phyloP scores from a whole-genome alignment of 345 rosid species.

The Anacardium occidentale region DNA sequence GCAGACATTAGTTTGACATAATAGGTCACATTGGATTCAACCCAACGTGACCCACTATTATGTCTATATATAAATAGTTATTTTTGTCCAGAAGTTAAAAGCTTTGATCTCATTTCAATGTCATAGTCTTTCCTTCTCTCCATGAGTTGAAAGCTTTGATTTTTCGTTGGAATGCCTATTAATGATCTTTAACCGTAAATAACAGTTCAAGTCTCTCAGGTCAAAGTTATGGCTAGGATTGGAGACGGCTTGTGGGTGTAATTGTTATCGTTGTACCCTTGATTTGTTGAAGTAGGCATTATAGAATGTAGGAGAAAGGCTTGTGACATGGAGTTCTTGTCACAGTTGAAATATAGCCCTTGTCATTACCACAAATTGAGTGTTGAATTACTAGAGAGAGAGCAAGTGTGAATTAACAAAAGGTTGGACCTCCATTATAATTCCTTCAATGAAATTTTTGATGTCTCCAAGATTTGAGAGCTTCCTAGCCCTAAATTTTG shows the following conservation, averaged over 20 bases:
- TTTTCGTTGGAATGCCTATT: conserved; percentile 23
- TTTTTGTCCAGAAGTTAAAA: too few relatives aligned
- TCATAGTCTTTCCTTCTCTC: too few relatives aligned
- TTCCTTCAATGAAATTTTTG: conserved; percentile 20
- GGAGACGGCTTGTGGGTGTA: conserved; percentile 16
- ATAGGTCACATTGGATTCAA: too few relatives aligned
- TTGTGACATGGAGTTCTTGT: conserved; percentile 30
- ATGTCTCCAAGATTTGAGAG: conserved; percentile 26
- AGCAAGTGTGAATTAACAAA: conserved; percentile 21
- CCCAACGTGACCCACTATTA: too few relatives aligned
- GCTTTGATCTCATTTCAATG: too few relatives aligned
- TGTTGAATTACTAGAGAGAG: too few relatives aligned
- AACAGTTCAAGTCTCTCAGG: conserved; percentile 25
- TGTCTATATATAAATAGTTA: too few relatives aligned
- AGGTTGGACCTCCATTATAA: conserved; percentile 21
- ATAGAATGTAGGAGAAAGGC: conserved; percentile 11
- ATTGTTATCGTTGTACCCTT: conserved; percentile 26
- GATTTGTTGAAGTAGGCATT: conserved; percentile 27
- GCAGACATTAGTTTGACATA: too few relatives aligned
- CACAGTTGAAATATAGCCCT: conserved; percentile 30
- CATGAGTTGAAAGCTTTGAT: too few relatives aligned
- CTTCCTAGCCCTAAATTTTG: conserved; percentile 14
- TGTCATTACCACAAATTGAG: conserved; percentile 15
- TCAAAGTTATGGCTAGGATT: conserved; percentile 27
- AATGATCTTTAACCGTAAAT: conserved; percentile 20